Base-by-base conservation (phyloP, 1,139 yeast genomes). In the Candida labiduridarum region DNA sequence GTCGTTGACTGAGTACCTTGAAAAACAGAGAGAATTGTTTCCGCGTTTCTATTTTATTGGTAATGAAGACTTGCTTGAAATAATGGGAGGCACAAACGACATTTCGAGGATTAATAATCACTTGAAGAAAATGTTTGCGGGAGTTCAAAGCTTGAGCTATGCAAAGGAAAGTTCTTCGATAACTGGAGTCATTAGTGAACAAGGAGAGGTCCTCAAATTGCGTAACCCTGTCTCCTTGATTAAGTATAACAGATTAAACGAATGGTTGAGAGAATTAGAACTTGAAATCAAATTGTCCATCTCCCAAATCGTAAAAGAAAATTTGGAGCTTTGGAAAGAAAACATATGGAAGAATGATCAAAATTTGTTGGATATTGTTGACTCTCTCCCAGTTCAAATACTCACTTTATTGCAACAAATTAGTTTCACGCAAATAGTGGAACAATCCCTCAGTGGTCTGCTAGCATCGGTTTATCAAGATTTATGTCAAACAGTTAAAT, bases 11-110 rank as follows among this genome's bases (percentile, higher is more conserved):
- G 95, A 89, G 14, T 94, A 85, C 63, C 74, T 92, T 45, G 97
- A 92, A 59, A 81, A 79, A 43, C 96, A 92, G 61, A 72, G 98
- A 56, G 87, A 82, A 45, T 56, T 78, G 2, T 92, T 87, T 59
- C 94, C 97, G 0, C 75, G 98, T 44, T 87, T 92, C 53, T 91
- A 87, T 59, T 92, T 94, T 61, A 72, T 94, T 38, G 97, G 98
- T 6, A 94, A 94, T 62, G 97, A 91, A 56, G 97, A 92, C 63
- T 71, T 94, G 39, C 69, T 94, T 38, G 96, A 90, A 55, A 80
- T 94, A 40, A 80, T 94, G 49, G 97, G 97, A 3, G 79, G 85
- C 51, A 74, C 85, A 0, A 68, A 67, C 8, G 81, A 85, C 57
- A 65, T 82, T 4, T 53, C 55, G 0, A 65, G 80, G 8, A 71